phyloP scores from a whole-genome alignment of 1,139 yeast species.

The Cylindricascospora bacillispora region DNA sequence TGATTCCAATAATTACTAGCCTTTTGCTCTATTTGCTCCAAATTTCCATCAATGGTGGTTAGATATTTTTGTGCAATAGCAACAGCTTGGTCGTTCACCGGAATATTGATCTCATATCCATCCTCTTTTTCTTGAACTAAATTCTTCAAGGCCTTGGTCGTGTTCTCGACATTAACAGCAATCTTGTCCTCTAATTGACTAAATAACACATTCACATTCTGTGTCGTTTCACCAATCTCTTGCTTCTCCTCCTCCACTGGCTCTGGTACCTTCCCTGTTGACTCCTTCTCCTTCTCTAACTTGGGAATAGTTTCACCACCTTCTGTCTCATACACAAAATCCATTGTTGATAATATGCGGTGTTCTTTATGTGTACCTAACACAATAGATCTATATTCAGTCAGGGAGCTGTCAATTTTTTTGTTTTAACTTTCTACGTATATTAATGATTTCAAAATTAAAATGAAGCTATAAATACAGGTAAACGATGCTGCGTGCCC shows the following conservation, averaged over 20 bases:
- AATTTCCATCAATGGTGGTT: conserved; percentile 16
- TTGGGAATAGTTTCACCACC: neutral
- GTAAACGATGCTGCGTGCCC: too few relatives aligned
- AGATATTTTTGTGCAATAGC: conserved; percentile 21
- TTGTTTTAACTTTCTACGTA: neutral
- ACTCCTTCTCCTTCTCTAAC: too few relatives aligned
- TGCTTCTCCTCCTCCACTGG: conserved; percentile 4
- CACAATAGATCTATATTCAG: too few relatives aligned
- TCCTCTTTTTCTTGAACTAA: conserved; percentile 12
- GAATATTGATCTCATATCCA: conserved; percentile 16
- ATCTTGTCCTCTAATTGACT: conserved; percentile 25
- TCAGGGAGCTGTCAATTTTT: too few relatives aligned
- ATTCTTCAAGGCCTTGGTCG: conserved; percentile 15
- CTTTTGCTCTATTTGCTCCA: conserved; percentile 18
- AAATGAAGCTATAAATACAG: neutral
- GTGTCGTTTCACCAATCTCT: conserved; percentile 23
- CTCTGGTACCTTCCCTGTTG: conserved; percentile 7
- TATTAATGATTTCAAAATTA: neutral
- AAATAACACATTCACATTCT: conserved; percentile 23
- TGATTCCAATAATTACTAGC: too few relatives aligned
- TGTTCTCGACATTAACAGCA: conserved; percentile 16
- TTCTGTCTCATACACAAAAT: neutral
- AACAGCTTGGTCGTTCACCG: conserved; percentile 14
- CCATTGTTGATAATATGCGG: too few relatives aligned
- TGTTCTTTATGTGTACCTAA: too few relatives aligned